Evolutionary conservation across 495 filamentous ascomycete genomes (phyloP).

Genomic region (Bacidia rubella): DNA sequence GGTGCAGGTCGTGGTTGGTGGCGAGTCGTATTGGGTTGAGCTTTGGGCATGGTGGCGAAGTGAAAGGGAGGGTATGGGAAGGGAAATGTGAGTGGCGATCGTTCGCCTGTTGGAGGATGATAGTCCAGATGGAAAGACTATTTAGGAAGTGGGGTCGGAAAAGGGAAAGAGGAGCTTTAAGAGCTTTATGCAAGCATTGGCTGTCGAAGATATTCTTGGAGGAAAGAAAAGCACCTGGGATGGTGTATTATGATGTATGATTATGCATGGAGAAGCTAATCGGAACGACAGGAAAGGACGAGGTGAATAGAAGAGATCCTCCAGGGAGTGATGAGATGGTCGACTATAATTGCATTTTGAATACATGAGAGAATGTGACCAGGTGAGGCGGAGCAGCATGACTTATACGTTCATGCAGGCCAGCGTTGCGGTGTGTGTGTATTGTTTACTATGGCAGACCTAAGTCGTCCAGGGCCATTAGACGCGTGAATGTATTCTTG

Average conservation of each 20-base stretch:
- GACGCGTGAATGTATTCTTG: slow-evolving; percentile 7
- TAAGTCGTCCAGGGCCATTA: background rate
- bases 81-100: background rate
- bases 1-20: slow-evolving; percentile 9
- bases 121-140: slow-evolving; percentile 8
- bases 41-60: slow-evolving; percentile 16
- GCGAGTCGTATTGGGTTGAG: background rate
- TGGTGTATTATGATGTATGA: slow-evolving; percentile 6
- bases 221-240: background rate
- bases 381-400: slow-evolving; percentile 14
- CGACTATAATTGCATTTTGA: slow-evolving; percentile 13
- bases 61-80: slow-evolving; percentile 1
- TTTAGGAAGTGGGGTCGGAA: slow-evolving; percentile 7
- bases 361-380: slow-evolving; percentile 5
- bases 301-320: slow-evolving; percentile 10
- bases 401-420: slow-evolving; percentile 11
- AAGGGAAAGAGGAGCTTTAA: slow-evolving; percentile 1
- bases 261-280: slow-evolving; percentile 2
- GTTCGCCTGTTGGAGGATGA: slow-evolving; percentile 8
- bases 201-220: background rate
- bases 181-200: slow-evolving; percentile 10
- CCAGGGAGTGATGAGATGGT: background rate
- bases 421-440: slow-evolving; percentile 2
- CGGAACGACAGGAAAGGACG: slow-evolving; percentile 7
- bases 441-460: background rate